Evolutionary conservation across 495 filamentous ascomycete genomes (phyloP), one percentile per base, ranked within the genome.

Genomic region (Neurospora hispaniola): DNA sequence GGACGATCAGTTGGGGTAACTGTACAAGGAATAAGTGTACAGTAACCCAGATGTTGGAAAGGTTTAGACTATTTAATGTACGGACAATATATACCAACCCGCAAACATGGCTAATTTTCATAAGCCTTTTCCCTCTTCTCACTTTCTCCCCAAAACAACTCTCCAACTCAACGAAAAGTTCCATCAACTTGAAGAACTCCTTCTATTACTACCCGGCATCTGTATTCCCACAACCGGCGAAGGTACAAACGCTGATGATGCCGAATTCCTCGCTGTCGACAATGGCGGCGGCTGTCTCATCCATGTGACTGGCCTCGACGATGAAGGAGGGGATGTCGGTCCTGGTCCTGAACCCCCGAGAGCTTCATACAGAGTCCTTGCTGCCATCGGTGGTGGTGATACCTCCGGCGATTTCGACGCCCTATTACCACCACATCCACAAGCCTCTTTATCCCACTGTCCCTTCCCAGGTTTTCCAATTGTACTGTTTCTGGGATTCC

Each of bases 41-140:
- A 0, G n/a, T 48, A 2, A 11, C 4, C 23, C 5, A 11, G 31
- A 14, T 6, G 0, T 35, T 0, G 7, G 27, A 0, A 18, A 3
- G 12, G 12, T 62, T 35, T 8, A 35, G 6, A 12, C 23, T 27
- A 31, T 18, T 62, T 62, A 6, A 2, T 66, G 54, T 66, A 66
- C 3, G 0, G 35, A 18, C 8, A 8, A 39, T 0, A 9, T 8
- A 9, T 39, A 12, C 27, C 23, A 54, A 23, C 46, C 10, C 18
- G 43, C 43, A 0, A 20, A 10, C 18, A n/a, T 46, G 43, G 43
- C 23, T 20, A 6, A 31, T 35, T 27, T 62, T 11, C 48, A 6
- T 6, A 31, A 9, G 54, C 23, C 54, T 66, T 18, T 38, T 66
- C 54, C 4, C 6, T 3, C 12, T 35, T 35, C 14, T 62, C 27